Base-by-base conservation (phyloP, 129 eudicot genomes). In the Centaurea solstitialis region DNA sequence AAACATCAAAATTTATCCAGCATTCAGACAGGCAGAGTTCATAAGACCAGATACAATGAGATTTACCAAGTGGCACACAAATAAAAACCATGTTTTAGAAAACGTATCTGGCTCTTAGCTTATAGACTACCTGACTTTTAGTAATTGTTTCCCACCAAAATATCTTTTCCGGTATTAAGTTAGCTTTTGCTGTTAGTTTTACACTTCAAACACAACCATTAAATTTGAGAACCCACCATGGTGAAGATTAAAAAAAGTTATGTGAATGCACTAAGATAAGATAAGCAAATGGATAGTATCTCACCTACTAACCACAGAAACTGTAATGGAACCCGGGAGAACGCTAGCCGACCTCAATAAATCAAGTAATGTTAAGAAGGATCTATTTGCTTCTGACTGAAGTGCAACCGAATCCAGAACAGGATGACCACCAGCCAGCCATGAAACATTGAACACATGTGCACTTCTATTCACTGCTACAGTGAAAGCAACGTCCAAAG, bases 261-360 rank as follows among this genome's bases (percentile, higher is more conserved):
- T 20, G 75, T 28, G 47, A 65, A 73, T 12, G 81, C 59, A 18
- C 38, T 21, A 7, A 61, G 28, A 33, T 22, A 57, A 40, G 30
- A 61, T 37, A 74, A 75, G 59, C 23, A 75, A 21, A 77, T 57
- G 72, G 70, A 41, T 28, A 65, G 41, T 43, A 35, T 61, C 93
- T 87, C 97, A 96, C 99, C 98, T 88, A 79, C 93, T 96, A 73
- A 96, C 86, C 86, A 88, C 86, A 30, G 97, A 81, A 76, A 96
- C 86, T 69, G 89, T 86, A 87, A 93, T 81, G 53, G 89, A 84
- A 59, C 95, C 99, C 22, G 92, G 98, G 18, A 83, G 85, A 78
- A 78, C 77, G 75, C 86, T 84, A 67, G 93, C 79, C 59, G 90
- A 81, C 57, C 87, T 85, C 86, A 93, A 88, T 76, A 93, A 40